phyloP scores from a whole-genome alignment of 306 rosid genomes.

The Hippophae tibetana region DNA sequence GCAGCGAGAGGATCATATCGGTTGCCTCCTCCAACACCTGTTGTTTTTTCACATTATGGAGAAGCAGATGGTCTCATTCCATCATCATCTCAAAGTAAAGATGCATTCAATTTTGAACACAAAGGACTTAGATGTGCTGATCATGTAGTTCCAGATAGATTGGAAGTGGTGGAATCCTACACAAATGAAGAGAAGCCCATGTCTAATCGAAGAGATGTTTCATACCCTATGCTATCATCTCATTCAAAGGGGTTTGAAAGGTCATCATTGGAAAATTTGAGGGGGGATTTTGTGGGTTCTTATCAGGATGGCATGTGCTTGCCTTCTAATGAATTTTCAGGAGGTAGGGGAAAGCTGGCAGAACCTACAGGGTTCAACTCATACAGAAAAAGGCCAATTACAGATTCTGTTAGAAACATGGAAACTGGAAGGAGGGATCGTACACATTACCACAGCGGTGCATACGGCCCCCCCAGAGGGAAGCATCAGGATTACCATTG shows the following conservation, averaged over 20 bases:
- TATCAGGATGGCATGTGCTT: slow-evolving; percentile 30
- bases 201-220: slow-evolving; percentile 35
- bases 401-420: slow-evolving; percentile 38
- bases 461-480: slow-evolving; percentile 38
- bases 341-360: slow-evolving; percentile 32
- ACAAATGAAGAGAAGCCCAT: slow-evolving; percentile 33
- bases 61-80: slow-evolving; percentile 36
- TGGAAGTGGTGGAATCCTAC: slow-evolving; percentile 28
- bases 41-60: slow-evolving; percentile 19
- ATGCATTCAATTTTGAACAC: slow-evolving; percentile 30
- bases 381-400: slow-evolving; percentile 40
- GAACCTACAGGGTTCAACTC: slow-evolving; percentile 35
- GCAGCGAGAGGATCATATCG: slow-evolving; percentile 31
- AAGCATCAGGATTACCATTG: slow-evolving; percentile 35
- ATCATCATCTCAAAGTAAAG: slow-evolving; percentile 26
- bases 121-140: slow-evolving; percentile 38
- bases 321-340: slow-evolving; percentile 35
- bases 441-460: slow-evolving; percentile 27
- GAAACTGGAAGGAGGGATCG: slow-evolving; percentile 38
- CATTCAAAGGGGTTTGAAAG: slow-evolving; percentile 35
- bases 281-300: slow-evolving; percentile 33
- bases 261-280: slow-evolving; percentile 35
- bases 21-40: slow-evolving; percentile 28
- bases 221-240: slow-evolving; percentile 29
- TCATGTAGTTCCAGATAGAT: slow-evolving; percentile 30